A percentile compares a stretch with the other conserved stretches of the same genome.
Evolutionary conservation across 352 stramenopile genomes (phyloP).

Genomic region (Globisporangium takayamanum): DNA sequence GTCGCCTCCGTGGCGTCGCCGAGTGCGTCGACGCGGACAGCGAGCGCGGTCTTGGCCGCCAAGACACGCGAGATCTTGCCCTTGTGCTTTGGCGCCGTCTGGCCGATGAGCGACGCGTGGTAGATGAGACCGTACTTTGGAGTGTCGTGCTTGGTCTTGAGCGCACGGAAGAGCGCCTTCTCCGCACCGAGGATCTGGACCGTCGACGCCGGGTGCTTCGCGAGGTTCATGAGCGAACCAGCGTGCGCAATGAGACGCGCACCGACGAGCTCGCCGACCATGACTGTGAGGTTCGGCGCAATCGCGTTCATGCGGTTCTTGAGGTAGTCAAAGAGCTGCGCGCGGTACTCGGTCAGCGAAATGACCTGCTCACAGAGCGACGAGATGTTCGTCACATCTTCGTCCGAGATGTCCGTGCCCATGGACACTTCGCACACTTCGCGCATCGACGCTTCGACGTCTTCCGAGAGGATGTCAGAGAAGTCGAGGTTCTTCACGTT

Average conservation of each 20-base stretch:
- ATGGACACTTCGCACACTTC: slow-evolving; percentile 98
- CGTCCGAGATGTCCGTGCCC: slow-evolving; percentile 99
- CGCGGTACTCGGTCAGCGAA: slow-evolving; percentile 84
- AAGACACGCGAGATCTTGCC: slow-evolving; percentile 99
- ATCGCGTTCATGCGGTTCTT: slow-evolving; percentile 99
- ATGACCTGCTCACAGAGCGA: slow-evolving; percentile 90
- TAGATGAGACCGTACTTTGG: slow-evolving; percentile 99
- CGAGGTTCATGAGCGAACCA: slow-evolving; percentile 99
- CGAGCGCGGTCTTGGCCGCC: slow-evolving; percentile 97
- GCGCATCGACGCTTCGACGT: slow-evolving; percentile 94
- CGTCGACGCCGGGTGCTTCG: slow-evolving; percentile 98
- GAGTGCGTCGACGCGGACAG: slow-evolving; percentile 99
- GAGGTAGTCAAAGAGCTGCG: slow-evolving; percentile 99
- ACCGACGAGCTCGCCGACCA: slow-evolving; percentile 98
- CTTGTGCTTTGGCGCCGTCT: slow-evolving; percentile 99
- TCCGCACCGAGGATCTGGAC: slow-evolving; percentile 99
- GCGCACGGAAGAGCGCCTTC: slow-evolving; percentile 99
- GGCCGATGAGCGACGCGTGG: slow-evolving; percentile 98
- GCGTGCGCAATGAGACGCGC: slow-evolving; percentile 98
- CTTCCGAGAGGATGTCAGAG: slow-evolving; percentile 81
- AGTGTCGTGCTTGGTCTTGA: slow-evolving; percentile 99
- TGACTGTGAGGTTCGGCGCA: slow-evolving; percentile 98
- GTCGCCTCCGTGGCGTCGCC: slow-evolving; percentile 93
- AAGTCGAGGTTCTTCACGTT: slow-evolving; percentile 94
- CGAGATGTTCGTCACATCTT: slow-evolving; percentile 97